Evolutionary conservation across 495 filamentous ascomycete genomes (phyloP).

Genomic region (Delitschia confertaspora): DNA sequence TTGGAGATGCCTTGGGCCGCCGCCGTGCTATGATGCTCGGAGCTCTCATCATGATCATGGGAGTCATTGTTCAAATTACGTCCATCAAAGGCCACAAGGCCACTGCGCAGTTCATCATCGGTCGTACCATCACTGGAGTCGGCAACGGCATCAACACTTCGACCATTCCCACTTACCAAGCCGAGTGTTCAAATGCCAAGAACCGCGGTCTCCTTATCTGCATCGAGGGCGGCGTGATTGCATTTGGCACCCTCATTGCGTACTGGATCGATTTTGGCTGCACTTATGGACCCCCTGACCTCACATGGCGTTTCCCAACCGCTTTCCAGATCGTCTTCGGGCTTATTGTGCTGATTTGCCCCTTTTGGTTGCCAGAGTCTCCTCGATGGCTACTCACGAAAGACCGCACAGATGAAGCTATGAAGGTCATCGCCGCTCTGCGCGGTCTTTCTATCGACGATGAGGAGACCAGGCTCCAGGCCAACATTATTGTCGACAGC

Average conservation of each 20-base stretch:
- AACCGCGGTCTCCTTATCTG: constrained; percentile 78
- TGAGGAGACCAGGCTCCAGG: constrained; percentile 47
- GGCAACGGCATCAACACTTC: constrained; percentile 70
- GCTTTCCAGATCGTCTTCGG: constrained; percentile 64
- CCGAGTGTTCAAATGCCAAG: constrained; percentile 63
- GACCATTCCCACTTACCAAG: constrained; percentile 68
- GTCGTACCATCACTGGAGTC: constrained; percentile 62
- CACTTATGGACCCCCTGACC: constrained; percentile 41
- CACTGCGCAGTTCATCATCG: constrained; percentile 61
- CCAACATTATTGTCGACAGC: constrained; percentile 55
- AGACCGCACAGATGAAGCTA: constrained; percentile 65
- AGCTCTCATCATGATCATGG: constrained; percentile 61
- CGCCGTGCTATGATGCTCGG: constrained; percentile 47
- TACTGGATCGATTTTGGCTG: constrained; percentile 81
- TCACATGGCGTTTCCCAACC: constrained; percentile 64
- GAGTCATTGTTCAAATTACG: constrained; percentile 60
- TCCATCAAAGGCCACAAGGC: constrained; percentile 36
- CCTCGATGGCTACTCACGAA: constrained; percentile 67
- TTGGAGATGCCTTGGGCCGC: constrained; percentile 61
- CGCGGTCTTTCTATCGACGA: constrained; percentile 35
- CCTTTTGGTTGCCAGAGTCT: constrained; percentile 62
- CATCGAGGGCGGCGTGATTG: constrained; percentile 72
- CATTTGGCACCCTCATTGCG: constrained; percentile 66
- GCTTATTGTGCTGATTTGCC: constrained; percentile 51
- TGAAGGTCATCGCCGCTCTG: constrained; percentile 39